Evolutionary conservation across 164 flowering plant species (phyloP).

Genomic region (Annona cherimola): DNA sequence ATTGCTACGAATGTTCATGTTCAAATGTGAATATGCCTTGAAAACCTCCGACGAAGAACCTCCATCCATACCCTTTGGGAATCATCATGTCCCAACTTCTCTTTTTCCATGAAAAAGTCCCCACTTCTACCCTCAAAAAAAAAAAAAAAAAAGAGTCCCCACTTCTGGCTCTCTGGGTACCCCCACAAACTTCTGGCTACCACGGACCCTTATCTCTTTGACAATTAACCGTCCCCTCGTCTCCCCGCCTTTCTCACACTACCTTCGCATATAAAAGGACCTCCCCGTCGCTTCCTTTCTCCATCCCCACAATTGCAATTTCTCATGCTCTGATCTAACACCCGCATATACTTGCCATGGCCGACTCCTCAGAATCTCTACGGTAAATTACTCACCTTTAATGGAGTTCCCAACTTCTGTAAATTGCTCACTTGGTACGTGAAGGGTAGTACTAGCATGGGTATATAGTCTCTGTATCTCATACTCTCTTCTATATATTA

Average conservation of each 20-base stretch:
- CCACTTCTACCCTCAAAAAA: neutral
- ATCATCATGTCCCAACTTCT: constrained; percentile 1
- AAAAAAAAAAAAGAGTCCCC: neutral
- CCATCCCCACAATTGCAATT: neutral
- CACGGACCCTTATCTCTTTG: neutral
- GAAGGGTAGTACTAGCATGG: no score
- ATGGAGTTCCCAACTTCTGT: no score
- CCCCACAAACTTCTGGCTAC: neutral
- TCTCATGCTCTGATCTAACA: neutral
- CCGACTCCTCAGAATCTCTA: constrained; percentile 26
- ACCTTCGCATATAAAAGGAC: constrained; percentile 2
- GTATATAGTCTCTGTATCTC: no score
- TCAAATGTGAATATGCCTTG: neutral
- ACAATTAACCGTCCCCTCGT: neutral
- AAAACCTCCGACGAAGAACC: neutral
- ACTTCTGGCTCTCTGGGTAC: neutral
- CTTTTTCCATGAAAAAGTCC: neutral
- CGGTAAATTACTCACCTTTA: constrained; percentile 19
- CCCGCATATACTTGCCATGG: constrained; percentile 11
- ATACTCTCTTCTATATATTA: no score
- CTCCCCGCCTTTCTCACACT: neutral
- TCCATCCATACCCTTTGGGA: neutral
- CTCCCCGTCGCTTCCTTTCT: neutral
- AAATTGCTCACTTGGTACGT: no score
- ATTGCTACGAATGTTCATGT: constrained; percentile 9